Evolutionary conservation across 2,329 filamentous ascomycete genomes (phyloP), one percentile per base, ranked within the genome.

Genomic region (Cladosporium sp.): DNA sequence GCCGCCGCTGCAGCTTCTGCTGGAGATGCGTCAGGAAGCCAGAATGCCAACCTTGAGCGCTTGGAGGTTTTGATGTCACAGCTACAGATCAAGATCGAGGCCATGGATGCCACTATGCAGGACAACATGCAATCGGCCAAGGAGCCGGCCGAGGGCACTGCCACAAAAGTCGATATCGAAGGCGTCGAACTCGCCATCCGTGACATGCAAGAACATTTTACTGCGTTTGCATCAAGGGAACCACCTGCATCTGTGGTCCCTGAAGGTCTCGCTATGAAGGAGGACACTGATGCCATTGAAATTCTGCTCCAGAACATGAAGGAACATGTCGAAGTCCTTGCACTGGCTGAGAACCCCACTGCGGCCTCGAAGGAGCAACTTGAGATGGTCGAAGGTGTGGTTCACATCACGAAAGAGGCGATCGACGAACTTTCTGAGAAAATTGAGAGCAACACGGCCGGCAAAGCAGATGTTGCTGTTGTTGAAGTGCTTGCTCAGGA

Each of bases 291-390:
- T 67, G 92, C 92, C 12, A 93, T 98, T 66, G 94, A 97, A 77
- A 96, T 91, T 0, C 88, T 98, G 58, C 84, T 98, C 14, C 88
- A 90, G 50, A 97, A 96, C 75, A 93, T 93, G 35, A 97, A 97
- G 76, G 88, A 89, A 5, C 91, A 91, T 56, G 82, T 98, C 11
- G 94, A 97, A 66, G 93, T 96, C 66, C 86, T 96, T 59, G 86
- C 77, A 5, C 76, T 86, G 29, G 82, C 85, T 0, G 58, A 55
- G 33, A 82, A 93, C 60, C 85, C 88, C 3, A 90, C 93, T 37
- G 88, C 91, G 65, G 88, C 93, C 11, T 86, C 81, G 35, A 84
- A 85, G 52, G 85, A 88, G 65, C 84, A 88, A 49, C 73, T 89
- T n/a, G 84, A 85, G 57, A 79, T 82, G 11, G 76, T 89, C 1